These are phyloP conservation scores for Hygrocybe coccinea DNA, from an alignment of 768 basidiomycete species.

Conservation along the genomic window DNA sequence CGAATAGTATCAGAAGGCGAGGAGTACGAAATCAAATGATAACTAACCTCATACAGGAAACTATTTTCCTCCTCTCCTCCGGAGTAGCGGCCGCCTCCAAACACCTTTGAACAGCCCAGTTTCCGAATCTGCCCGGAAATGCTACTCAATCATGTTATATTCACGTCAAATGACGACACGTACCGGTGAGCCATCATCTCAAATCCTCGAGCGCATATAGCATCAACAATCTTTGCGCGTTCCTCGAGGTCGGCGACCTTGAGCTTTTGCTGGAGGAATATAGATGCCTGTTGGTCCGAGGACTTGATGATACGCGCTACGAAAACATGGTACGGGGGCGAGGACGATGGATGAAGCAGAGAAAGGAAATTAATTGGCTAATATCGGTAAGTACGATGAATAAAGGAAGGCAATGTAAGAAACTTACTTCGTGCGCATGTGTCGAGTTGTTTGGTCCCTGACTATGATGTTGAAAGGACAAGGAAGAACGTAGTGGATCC, in stretches of 20 bases:
- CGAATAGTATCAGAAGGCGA: slow-evolving; percentile 1
- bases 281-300: slow-evolving; percentile 86
- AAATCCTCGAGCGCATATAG: slow-evolving; percentile 76
- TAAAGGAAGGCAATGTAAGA: slow-evolving; percentile 8
- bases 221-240: slow-evolving; percentile 78
- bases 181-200: slow-evolving; percentile 92
- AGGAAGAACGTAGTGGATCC: slow-evolving; percentile 27
- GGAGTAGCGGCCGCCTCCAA: slow-evolving; percentile 71
- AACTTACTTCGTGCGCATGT: slow-evolving; percentile 47
- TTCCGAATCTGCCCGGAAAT: slow-evolving; percentile 61
- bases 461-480: slow-evolving; percentile 25
- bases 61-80: slow-evolving; percentile 76
- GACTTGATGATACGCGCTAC: slow-evolving; percentile 83
- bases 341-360: slow-evolving; percentile 77
- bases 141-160: slow-evolving; percentile 1
- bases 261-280: slow-evolving; percentile 85
- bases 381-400: slow-evolving; percentile 14
- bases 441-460: slow-evolving; percentile 25
- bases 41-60: slow-evolving; percentile 76
- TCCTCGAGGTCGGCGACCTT: slow-evolving; percentile 79
- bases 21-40: not conserved
- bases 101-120: slow-evolving; percentile 88
- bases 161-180: slow-evolving; percentile 9
- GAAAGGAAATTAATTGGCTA: slow-evolving; percentile 89
- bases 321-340: slow-evolving; percentile 78